These are phyloP conservation scores for Penicillium verhagenii DNA, from an alignment of 495 filamentous ascomycete species.

Conservation along the genomic window DNA sequence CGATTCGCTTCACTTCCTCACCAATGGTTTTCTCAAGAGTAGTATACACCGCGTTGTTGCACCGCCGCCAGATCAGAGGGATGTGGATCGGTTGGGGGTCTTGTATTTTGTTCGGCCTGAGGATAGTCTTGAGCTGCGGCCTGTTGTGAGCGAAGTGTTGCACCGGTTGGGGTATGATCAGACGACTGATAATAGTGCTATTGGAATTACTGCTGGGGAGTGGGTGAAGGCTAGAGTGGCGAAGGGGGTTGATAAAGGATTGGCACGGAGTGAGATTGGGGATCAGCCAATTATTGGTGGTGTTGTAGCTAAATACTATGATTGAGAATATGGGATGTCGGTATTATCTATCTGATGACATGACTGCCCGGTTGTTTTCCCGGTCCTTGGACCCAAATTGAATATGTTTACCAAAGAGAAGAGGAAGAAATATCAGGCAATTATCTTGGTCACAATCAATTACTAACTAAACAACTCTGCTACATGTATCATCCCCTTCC, in stretches of 20 bases:
- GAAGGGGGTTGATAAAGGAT: slow-evolving; percentile 9
- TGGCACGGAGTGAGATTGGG: slow-evolving; percentile 4
- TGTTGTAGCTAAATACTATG: slow-evolving; percentile 10
- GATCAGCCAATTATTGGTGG: slow-evolving; percentile 10
- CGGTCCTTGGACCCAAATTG: too few relatives aligned
- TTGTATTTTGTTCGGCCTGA: slow-evolving; percentile 50
- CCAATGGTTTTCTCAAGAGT: slow-evolving; percentile 45
- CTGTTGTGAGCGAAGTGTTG: slow-evolving; percentile 14
- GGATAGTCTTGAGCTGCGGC: slow-evolving; percentile 17
- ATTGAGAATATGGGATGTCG: background rate
- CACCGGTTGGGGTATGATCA: slow-evolving; percentile 20
- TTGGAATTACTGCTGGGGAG: slow-evolving; percentile 40
- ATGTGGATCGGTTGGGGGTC: slow-evolving; percentile 46
- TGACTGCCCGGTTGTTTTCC: too few relatives aligned
- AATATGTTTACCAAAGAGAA: too few relatives aligned
- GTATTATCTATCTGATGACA: too few relatives aligned
- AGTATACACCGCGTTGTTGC: slow-evolving; percentile 51
- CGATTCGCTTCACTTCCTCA: slow-evolving; percentile 45
- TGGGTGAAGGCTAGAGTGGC: slow-evolving; percentile 42
- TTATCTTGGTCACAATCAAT: too few relatives aligned
- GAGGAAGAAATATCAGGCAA: too few relatives aligned
- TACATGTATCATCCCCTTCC: too few relatives aligned
- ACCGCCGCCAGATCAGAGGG: slow-evolving; percentile 45
- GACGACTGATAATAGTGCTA: slow-evolving; percentile 29
- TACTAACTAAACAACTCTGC: too few relatives aligned